Evolutionary conservation across 1,139 yeast genomes (phyloP).

Genomic region (Debaryomyces psychrophilus): DNA sequence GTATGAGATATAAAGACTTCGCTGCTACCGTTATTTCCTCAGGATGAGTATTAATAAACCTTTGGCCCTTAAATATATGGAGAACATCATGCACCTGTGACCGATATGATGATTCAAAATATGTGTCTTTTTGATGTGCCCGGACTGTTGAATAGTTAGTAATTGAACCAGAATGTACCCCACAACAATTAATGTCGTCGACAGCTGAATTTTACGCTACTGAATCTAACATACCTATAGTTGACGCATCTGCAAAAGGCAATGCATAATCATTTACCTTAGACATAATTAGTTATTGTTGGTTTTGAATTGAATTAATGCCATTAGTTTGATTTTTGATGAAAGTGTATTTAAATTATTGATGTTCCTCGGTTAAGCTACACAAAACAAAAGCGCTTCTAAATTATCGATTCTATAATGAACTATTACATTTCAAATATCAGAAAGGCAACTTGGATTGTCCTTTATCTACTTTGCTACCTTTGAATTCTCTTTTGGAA

Average conservation of each 20-base stretch:
- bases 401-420: background rate
- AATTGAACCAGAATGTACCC: conserved; percentile 6
- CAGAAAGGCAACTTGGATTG: conserved; percentile 18
- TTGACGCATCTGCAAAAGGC: conserved; percentile 54
- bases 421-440: background rate
- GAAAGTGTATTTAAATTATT: background rate
- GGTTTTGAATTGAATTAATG: background rate
- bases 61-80: conserved; percentile 62
- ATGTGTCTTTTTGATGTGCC: conserved; percentile 86
- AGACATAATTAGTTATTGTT: conserved; percentile 21
- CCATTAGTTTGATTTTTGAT: background rate
- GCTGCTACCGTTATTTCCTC: conserved; percentile 63
- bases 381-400: background rate
- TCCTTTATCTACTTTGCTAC: conserved; percentile 12
- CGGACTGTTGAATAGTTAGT: conserved; percentile 45
- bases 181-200: background rate
- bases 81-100: conserved; percentile 60
- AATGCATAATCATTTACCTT: conserved; percentile 33
- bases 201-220: background rate
- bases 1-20: conserved; percentile 60
- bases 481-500: background rate
- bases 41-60: conserved; percentile 66
- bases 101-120: conserved; percentile 60
- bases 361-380: conserved; percentile 1
- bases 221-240: conserved; percentile 41